Conservation (phyloP, 352 stramenopile species). For the Aphanomyces euteiches region DNA sequence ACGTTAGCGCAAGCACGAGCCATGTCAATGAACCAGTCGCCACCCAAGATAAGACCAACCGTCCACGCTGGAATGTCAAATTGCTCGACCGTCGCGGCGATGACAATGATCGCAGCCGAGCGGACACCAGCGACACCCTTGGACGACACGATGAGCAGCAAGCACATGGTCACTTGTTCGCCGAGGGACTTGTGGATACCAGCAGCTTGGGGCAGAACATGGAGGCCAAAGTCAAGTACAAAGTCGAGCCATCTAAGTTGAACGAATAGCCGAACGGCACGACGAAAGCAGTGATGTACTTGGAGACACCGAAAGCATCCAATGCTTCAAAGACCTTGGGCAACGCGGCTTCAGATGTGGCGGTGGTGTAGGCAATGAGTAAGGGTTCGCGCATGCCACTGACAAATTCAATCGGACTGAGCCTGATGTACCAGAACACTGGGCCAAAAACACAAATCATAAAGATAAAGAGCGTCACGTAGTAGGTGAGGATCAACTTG, state of each 20-base stretch:
- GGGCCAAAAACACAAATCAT: slow-evolving; percentile 46
- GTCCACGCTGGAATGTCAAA: slow-evolving; percentile 58
- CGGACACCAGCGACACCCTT: slow-evolving; percentile 53
- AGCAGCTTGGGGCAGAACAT: slow-evolving; percentile 55
- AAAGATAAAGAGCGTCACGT: slow-evolving; percentile 49
- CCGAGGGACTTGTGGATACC: slow-evolving; percentile 46
- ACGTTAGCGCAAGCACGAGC: slow-evolving; percentile 53
- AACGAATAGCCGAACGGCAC: slow-evolving; percentile 65
- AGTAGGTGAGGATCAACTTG: slow-evolving; percentile 44
- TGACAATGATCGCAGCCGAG: slow-evolving; percentile 46
- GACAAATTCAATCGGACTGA: slow-evolving; percentile 47
- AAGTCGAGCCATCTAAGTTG: slow-evolving; percentile 53
- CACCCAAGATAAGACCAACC: slow-evolving; percentile 50
- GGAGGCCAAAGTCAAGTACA: slow-evolving; percentile 48
- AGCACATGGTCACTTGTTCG: slow-evolving; percentile 58
- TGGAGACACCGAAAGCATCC: slow-evolving; percentile 48
- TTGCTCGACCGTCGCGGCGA: slow-evolving; percentile 48
- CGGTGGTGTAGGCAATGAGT: slow-evolving; percentile 58
- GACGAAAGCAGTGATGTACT: slow-evolving; percentile 52
- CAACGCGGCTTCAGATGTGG: slow-evolving; percentile 50
- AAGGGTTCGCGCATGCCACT: slow-evolving; percentile 49
- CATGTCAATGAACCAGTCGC: slow-evolving; percentile 65
- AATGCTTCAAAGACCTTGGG: slow-evolving; percentile 59
- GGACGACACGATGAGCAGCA: slow-evolving; percentile 58
- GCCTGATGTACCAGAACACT: slow-evolving; percentile 47